Evolutionary conservation across 495 filamentous ascomycete genomes (phyloP), one percentile per base, ranked within the genome.

Genomic region (Xylaria bambusicola): DNA sequence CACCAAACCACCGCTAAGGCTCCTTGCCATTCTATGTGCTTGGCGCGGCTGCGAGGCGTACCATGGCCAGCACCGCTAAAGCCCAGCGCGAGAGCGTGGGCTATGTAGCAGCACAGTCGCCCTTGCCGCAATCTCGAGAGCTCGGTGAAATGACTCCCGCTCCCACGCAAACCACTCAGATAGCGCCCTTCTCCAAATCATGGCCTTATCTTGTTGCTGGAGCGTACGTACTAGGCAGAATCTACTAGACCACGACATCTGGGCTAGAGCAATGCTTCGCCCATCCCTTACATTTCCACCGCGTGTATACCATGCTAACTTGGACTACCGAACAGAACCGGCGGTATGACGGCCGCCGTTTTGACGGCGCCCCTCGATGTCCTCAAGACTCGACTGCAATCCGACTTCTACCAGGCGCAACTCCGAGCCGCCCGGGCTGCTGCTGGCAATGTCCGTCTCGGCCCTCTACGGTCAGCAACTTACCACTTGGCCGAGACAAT

Each of bases 171-270:
- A 64, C 62, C 12, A 65, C 66, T 36, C 68, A 75, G 61, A 59
- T 73, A 31, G 67, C 76, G 29, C 77, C 86, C 15, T 80, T 88
- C 52, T 81, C 80, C 36, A 93, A 92, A 71, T 89, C 90, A 75
- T 93, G 91, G 86, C 88, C 90, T 58, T 92, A 94, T 79, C 85
- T 96, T 56, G 82, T 96, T 49, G 92, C 92, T 29, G 92, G 92
- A 75, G 92, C 87, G 91, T 94, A 83, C 68, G 76, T 77, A 52
- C 51, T 23, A 24, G 7, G 36, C 38, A 58, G 20, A 26, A 49
- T 23, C 8, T 17, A 47, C 47, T 51, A 18, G 27, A 36, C 21
- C 45, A 45, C 36, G 29, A 45, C 44, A 40, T 35, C 31, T 12
- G 12, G 33, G 10, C 21, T 12, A 13, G 12, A 23, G 4, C 17